Base-by-base conservation (phyloP, 495 filamentous ascomycete genomes). In the Xanthoparmelia taractica region DNA sequence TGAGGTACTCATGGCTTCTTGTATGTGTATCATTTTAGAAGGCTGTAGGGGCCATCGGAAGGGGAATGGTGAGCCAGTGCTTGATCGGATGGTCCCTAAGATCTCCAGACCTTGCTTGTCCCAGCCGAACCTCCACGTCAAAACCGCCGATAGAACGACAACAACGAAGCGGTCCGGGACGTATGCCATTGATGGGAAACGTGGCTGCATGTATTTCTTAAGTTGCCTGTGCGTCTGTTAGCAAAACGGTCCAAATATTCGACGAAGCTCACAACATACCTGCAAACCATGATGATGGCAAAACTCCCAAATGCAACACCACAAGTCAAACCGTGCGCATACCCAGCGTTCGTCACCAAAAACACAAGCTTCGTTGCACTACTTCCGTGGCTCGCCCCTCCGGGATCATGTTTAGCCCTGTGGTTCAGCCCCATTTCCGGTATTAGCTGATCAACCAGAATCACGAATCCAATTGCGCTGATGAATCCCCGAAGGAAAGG, bases 401-500 rank as follows among this genome's bases (percentile, higher is more conserved):
- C 67, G 7, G 50, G 57, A 41, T 59, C 58, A 60, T 70, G 76
- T 38, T 67, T 66, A 78, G 17, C 75, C 67, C 3, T 84, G 69
- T 57, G 80, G 79, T 0, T 89, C 23, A 99, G 79, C 7, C 94
- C 94, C 70, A 93, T 79, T 72, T 97, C 91, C 4, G 92, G 91
- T 45, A 97, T 88, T 56, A 96, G 76, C 74, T 99, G 94, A 73
- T 97, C 94, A 36, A 97, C 89, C 54, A 95, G 81, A 70, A 99
- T 97, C 55, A 97, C 92, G 52, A 96, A 88, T 40, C 94, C 94
- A 72, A 99, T 91, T 38, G 95, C 93, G 57, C 87, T 92, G 74
- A 99, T 97, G 74, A 99, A 99, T 3, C 94, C 94, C 60, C 94
- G 79, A 36, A 97, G 75, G 66, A 99, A 96, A 0, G 94, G 95